Evolutionary conservation across 129 eudicot genomes (phyloP), one percentile per base, ranked within the genome.

Genomic region (Calendula officinalis): DNA sequence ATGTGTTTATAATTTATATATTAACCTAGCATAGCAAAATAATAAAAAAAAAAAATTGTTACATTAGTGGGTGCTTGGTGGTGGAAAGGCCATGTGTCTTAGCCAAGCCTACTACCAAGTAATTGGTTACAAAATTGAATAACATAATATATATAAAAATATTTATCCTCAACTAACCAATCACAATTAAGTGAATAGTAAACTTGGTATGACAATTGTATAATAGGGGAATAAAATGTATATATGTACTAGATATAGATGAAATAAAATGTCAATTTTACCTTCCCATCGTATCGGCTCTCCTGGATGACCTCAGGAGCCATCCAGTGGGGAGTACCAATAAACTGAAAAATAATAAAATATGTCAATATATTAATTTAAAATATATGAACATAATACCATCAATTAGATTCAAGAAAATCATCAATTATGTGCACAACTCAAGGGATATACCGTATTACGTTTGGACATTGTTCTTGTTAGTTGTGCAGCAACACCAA

Each of bases 261-360:
- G 71, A 37, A 7, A 43, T 51, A 58, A 65, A 49, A 54, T 50
- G 42, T 35, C 49, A 8, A 56, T 45, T 34, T 54, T 83, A 92
- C 98, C 98, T 92, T 92, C 42, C 95, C 98, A 61, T 92, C 98
- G 33, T 92, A 92, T 66, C 98, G 88, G 64, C 98, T 92, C 76
- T 88, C 98, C 77, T 92, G 98, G 76, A 92, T 92, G 77, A 92
- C 96, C 78, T 92, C 98, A 62, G 98, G 98, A 63, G 98, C 98
- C 98, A 92, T 92, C 98, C 98, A 92, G 72, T 92, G 98, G 46
- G 98, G 98, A 44, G 98, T 92, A 47, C 98, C 98, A 73, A 92
- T 88, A 74, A 92, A 88, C 98, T 88, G 86, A 74, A 64, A 22
- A 22, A 22, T 22, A 22, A 1, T 33, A 62, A 53, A 47, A 58